Conservation (phyloP, 441 rosid species). For the Biscutella laevigata region DNA sequence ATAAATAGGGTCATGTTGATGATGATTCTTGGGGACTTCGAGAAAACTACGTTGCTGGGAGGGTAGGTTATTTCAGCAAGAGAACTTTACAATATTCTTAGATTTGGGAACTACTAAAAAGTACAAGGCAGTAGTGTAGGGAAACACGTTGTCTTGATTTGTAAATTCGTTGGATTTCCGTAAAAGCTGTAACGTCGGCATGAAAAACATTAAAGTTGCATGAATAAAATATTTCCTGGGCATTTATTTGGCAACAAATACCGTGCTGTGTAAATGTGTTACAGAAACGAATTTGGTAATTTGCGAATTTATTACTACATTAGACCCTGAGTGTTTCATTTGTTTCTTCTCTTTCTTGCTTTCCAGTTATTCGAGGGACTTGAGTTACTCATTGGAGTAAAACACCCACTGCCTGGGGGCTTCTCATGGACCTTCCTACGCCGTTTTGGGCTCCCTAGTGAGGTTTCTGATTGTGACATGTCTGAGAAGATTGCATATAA, state of each 20-base stretch:
- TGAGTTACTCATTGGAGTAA: constrained; percentile 65
- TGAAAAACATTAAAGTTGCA: not conserved
- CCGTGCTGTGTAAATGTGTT: not conserved
- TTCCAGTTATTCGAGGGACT: constrained; percentile 53
- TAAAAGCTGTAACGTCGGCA: too few species aligned
- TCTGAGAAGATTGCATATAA: constrained; percentile 60
- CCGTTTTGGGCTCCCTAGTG: constrained; percentile 52
- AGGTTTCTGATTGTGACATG: constrained; percentile 40
- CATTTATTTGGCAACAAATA: not conserved
- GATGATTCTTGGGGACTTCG: too few species aligned
- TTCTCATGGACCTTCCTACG: constrained; percentile 76
- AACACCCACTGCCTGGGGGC: constrained; percentile 69
- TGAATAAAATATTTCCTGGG: not conserved
- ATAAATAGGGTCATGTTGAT: not conserved
- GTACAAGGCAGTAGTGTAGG: not conserved
- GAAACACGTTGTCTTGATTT: not conserved
- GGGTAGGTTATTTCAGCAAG: not conserved
- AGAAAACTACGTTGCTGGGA: not conserved
- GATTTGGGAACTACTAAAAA: not conserved
- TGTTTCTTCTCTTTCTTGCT: constrained; percentile 4
- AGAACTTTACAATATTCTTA: not conserved
- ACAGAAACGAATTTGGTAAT: not conserved
- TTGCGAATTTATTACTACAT: not conserved
- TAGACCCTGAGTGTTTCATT: not conserved
- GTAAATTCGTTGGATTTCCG: not conserved